Evolutionary conservation across 139 green algal species (phyloP).

Genomic region (Tetradesmus obliquus): DNA sequence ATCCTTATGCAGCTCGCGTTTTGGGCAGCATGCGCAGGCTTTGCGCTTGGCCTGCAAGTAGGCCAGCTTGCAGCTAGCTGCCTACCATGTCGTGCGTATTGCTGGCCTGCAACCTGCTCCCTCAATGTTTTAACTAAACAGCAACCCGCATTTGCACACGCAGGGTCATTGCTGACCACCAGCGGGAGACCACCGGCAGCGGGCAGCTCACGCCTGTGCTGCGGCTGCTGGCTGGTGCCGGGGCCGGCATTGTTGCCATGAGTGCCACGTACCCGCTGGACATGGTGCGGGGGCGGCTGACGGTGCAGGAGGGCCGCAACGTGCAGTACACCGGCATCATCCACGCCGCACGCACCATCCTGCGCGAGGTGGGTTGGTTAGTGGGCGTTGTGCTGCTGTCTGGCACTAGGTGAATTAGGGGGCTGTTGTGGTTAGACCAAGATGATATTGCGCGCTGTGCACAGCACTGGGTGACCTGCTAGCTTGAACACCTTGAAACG

Average conservation of each 20-base stretch:
- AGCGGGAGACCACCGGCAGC: constrained; percentile 79
- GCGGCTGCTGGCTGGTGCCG: constrained; percentile 89
- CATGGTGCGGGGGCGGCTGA: constrained; percentile 95
- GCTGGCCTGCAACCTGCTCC: no score
- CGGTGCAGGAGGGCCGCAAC: constrained; percentile 82
- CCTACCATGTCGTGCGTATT: no score
- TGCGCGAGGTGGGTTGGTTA: constrained; percentile 66
- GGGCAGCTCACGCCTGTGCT: constrained; percentile 89
- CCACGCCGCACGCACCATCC: constrained; percentile 86
- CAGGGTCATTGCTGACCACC: constrained; percentile 80
- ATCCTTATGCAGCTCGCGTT: no score
- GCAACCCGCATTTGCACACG: background rate
- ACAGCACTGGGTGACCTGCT: no score
- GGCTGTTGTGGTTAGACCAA: no score
- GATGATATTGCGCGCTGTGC: no score
- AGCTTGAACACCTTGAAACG: no score
- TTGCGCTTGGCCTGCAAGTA: no score
- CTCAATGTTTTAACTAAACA: background rate
- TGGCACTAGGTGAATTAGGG: background rate
- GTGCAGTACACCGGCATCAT: constrained; percentile 92
- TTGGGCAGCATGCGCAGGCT: no score
- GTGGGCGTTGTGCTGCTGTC: background rate
- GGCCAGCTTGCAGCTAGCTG: no score
- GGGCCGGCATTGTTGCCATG: constrained; percentile 96
- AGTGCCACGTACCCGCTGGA: constrained; percentile 97